Percentiles rank a stretch among this genome's conserved stretches.
phyloP scores from a whole-genome alignment of 2,329 filamentous ascomycete genomes.

The Trematosphaeria pertusa region DNA sequence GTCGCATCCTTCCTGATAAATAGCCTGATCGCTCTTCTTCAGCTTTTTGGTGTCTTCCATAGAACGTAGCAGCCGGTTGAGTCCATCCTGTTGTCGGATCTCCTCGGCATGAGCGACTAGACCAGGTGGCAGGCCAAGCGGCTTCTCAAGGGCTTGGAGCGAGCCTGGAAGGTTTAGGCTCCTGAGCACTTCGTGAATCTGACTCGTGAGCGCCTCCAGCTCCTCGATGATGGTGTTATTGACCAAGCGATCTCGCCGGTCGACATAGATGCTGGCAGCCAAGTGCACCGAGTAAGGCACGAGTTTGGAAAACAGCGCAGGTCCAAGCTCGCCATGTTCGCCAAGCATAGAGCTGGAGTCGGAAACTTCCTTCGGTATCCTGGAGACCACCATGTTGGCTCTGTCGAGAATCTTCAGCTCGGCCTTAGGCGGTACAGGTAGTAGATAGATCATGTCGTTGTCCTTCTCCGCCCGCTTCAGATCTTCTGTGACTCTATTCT shows the following conservation, averaged over 20 bases:
- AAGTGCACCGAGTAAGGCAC: conserved; percentile 96
- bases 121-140: conserved; percentile 84
- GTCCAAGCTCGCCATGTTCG: conserved; percentile 79
- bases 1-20: conserved; percentile 84
- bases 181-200: conserved; percentile 78
- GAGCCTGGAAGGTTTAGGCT: conserved; percentile 90
- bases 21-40: conserved; percentile 76
- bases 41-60: conserved; percentile 91
- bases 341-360: conserved; percentile 82
- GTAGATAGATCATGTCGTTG: conserved; percentile 94
- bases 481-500: conserved; percentile 82
- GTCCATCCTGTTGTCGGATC: conserved; percentile 86
- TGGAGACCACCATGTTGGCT: conserved; percentile 84
- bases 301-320: conserved; percentile 85
- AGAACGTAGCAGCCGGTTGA: conserved; percentile 76
- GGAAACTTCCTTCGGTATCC: conserved; percentile 80
- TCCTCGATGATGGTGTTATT: conserved; percentile 87
- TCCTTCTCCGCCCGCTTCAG: conserved; percentile 93
- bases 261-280: conserved; percentile 93
- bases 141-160: conserved; percentile 92
- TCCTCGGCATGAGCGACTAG: conserved; percentile 92
- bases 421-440: conserved; percentile 83
- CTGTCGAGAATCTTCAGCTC: conserved; percentile 86
- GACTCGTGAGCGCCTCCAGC: conserved; percentile 79
- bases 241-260: conserved; percentile 86